Conservation (phyloP, 2,329 filamentous ascomycete genomes). For the Alternaria metachromatica region DNA sequence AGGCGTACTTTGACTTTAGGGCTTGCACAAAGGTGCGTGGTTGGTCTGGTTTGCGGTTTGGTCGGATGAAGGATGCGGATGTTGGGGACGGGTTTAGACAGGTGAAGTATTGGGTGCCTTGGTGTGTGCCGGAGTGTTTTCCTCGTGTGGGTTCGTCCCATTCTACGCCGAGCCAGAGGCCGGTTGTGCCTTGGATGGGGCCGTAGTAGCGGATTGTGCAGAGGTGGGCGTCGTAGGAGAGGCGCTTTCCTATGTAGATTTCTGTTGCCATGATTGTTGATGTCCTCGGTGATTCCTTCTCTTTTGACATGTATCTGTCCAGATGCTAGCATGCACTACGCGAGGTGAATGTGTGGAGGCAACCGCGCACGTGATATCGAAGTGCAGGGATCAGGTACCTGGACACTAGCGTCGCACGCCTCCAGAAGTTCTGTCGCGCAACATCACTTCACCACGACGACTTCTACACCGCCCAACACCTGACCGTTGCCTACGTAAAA, state of each 20-base stretch:
- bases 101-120: constrained; percentile 62
- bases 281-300: too few species aligned
- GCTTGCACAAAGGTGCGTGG: constrained; percentile 79
- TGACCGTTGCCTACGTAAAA: background rate
- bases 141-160: constrained; percentile 89
- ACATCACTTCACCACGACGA: constrained; percentile 17
- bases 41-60: constrained; percentile 71
- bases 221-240: constrained; percentile 77
- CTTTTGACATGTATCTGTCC: too few species aligned
- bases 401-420: constrained; percentile 25
- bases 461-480: background rate
- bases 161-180: constrained; percentile 91
- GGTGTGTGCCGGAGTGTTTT: constrained; percentile 88
- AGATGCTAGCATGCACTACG: background rate
- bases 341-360: constrained; percentile 5
- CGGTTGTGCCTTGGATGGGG: constrained; percentile 74
- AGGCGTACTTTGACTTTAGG: constrained; percentile 82
- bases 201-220: constrained; percentile 90
- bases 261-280: constrained; percentile 33
- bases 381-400: constrained; percentile 7
- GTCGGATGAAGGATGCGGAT: constrained; percentile 86
- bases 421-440: constrained; percentile 28
- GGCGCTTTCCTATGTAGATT: constrained; percentile 70
- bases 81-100: constrained; percentile 67
- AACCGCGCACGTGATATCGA: constrained; percentile 12